Percentiles rank a stretch among this genome's conserved stretches.
These are phyloP conservation scores for Aspergillus glaucus DNA, from an alignment of 2,329 filamentous ascomycete species.

Conservation along the genomic window DNA sequence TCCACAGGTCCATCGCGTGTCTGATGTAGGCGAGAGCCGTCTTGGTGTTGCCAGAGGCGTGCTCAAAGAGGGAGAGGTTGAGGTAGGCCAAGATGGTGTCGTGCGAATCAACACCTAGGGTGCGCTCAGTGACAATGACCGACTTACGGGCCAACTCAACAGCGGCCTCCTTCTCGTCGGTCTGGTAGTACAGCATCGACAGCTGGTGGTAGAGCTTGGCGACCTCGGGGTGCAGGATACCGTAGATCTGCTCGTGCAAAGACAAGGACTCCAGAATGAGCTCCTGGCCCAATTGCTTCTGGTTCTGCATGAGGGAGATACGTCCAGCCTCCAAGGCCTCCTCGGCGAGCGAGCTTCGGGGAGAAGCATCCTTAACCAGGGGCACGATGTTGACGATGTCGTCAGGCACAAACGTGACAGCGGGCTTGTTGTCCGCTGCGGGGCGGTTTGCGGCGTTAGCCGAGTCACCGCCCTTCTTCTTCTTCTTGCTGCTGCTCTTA, in stretches of 20 bases:
- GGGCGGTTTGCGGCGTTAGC: conserved; percentile 39
- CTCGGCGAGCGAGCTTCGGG: conserved; percentile 83
- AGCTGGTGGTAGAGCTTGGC: conserved; percentile 91
- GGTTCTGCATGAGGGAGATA: conserved; percentile 90
- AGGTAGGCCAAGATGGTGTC: conserved; percentile 95
- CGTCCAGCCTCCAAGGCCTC: conserved; percentile 93
- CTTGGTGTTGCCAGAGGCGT: conserved; percentile 84
- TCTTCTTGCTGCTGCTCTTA: conserved; percentile 51
- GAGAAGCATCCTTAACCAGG: conserved; percentile 87
- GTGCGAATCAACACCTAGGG: conserved; percentile 83
- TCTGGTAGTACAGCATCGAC: conserved; percentile 91
- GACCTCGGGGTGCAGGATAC: conserved; percentile 92
- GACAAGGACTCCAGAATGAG: conserved; percentile 92
- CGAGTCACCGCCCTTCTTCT: conserved; percentile 50
- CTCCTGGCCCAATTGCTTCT: conserved; percentile 94
- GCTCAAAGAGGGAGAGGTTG: conserved; percentile 89
- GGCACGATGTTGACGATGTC: conserved; percentile 92
- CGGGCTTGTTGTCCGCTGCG: conserved; percentile 40
- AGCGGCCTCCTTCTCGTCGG: conserved; percentile 95
- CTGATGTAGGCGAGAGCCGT: conserved; percentile 81
- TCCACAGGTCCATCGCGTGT: conserved; percentile 92
- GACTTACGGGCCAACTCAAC: conserved; percentile 95
- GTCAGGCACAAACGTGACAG: conserved; percentile 67
- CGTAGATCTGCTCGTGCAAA: conserved; percentile 96
- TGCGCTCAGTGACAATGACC: conserved; percentile 91